Base-by-base conservation (phyloP, 441 rosid genomes). In the Corymbia citriodora region DNA sequence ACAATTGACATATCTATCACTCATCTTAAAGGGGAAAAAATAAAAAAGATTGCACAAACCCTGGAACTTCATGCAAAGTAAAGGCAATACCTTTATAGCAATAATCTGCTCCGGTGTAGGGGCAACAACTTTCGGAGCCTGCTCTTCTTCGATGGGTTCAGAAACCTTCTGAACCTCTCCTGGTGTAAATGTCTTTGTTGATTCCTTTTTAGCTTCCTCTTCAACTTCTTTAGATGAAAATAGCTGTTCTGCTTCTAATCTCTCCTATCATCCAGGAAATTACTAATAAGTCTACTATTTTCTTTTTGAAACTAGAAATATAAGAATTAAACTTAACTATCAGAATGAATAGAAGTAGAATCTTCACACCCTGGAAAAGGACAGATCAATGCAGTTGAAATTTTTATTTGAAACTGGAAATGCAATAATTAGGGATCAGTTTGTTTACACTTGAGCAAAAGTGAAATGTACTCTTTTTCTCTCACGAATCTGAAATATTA, bases 81-180 rank as follows among this genome's bases (percentile, higher is more conserved):
- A 89, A 91, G 59, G 88, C 3, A 57, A 89, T 95, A 98, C 99
- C 99, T 97, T 98, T 92, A 98, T 98, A 12, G 99, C 99, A 91
- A 95, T 90, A 89, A 98, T 97, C 92, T 98, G 98, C 94, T 98
- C 99, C 23, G 95, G 96, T 87, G 99, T 98, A 18, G 99, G 99
- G 82, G 98, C 96, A 91, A 96, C 97, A 93, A 96, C 95, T 94
- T 96, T 95, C 1, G 96, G 98, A 87, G 90, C 92, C 90, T 93
- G 95, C 33, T 94, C 92, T 45, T 95, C 96, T 92, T 95, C 98
- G 7, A 89, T 92, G 90, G 90, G 95, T 91, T 96, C 98, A 82
- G 92, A 18, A 87, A 92, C 94, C 89, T 92, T 97, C 63, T 87
- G 94, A 90, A 93, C 93, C 94, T 95, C 99, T 89, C 91, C 95